Conservation (phyloP, 2,329 filamentous ascomycete species). For the Fusarium zealandicum region DNA sequence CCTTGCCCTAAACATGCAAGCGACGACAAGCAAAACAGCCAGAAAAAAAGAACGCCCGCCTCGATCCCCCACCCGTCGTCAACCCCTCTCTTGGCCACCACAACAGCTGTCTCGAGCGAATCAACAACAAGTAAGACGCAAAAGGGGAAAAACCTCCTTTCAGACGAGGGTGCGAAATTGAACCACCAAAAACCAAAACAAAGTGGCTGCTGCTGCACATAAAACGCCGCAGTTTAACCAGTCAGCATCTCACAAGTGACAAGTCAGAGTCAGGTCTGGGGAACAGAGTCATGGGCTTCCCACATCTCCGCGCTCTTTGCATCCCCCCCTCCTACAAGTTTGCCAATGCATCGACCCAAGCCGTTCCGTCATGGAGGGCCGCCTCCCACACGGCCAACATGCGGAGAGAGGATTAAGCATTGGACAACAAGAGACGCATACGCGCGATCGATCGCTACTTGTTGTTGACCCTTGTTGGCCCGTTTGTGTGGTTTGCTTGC, state of each 20-base stretch:
- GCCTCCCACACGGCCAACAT: constrained; percentile 10
- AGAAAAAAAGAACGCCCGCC: constrained; percentile 22
- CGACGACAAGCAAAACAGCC: constrained; percentile 16
- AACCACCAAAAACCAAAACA: constrained; percentile 8
- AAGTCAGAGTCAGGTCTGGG: constrained; percentile 2
- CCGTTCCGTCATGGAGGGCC: constrained; percentile 17
- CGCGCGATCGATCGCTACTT: constrained; percentile 17
- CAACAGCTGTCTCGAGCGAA: constrained; percentile 26
- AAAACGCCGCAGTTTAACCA: constrained; percentile 30
- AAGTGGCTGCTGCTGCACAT: constrained; percentile 25
- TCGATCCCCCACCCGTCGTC: constrained; percentile 3
- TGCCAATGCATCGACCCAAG: constrained; percentile 15
- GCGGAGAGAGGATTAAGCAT: constrained; percentile 15
- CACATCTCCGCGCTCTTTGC: constrained; percentile 4
- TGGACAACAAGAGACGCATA: constrained; percentile 1
- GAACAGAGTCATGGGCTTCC: neutral
- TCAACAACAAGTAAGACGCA: constrained; percentile 1
- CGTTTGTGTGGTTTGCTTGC: neutral
- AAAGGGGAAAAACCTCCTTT: constrained; percentile 2
- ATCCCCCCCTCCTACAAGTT: constrained; percentile 7
- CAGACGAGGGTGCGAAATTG: constrained; percentile 3
- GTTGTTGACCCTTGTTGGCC: constrained; percentile 9
- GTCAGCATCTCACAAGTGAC: constrained; percentile 13
- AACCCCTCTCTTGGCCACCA: constrained; percentile 22
- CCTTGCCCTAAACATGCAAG: constrained; percentile 17